Base-by-base conservation (phyloP, 441 rosid species). In the Gossypium gossypioides region DNA sequence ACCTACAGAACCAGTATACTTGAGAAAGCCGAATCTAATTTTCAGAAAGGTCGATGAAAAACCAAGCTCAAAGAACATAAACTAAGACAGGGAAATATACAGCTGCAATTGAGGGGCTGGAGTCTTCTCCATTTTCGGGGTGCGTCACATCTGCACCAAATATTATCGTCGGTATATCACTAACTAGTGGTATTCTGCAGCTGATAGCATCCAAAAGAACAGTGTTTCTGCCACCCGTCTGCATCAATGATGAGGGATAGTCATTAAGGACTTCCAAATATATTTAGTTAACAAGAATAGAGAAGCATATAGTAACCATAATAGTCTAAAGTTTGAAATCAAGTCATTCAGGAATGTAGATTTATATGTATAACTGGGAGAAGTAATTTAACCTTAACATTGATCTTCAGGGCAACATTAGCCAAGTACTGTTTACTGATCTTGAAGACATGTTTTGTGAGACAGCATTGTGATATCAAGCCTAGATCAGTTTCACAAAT, bases 151-250 rank as follows among this genome's bases (percentile, higher is more conserved):
- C 99, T 59, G 99, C 97, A 16, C 99, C 97, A 72, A 94, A 94
- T 79, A 94, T 94, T 54, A 94, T 94, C 37, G 99, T 94, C 0
- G 99, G 99, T 77, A 87, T 90, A 76, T 94, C 97, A 40, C 97
- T 92, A 48, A 94, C 99, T 79, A 94, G 55, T 0, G 99, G 99
- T 72, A 92, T 92, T 74, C 91, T 86, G 77, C 97, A 90, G 83
- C 97, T 94, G 72, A 94, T 82, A 27, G 99, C 99, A 72, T 94
- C 99, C 84, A 89, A 68, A 19, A 94, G 94, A 74, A 92, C 99
- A 32, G 97, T 92, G 84, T 94, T 94, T 78, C 99, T 83, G 62
- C 99, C 99, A 68, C 97, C 99, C 97, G 91, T 92, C 99, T 94
- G 86, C 80, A 79, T n/a, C 42, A 54, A 32, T 25, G 8, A 54